Evolutionary conservation across 345 rosid genomes (phyloP).

Genomic region (Populus simonii): DNA sequence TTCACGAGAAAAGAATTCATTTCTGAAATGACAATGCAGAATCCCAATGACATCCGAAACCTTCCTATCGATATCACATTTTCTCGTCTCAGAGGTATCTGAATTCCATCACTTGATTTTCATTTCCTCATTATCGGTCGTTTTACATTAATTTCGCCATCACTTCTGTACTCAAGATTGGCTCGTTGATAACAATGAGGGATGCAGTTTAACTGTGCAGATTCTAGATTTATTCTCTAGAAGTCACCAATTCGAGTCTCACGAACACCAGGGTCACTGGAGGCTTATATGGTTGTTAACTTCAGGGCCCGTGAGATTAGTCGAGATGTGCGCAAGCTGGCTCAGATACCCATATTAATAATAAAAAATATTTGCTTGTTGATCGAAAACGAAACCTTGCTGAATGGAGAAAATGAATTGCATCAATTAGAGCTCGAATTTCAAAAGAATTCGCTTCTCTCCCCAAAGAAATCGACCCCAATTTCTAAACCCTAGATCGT

Average conservation of each 20-base stretch:
- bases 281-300: no score
- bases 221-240: no score
- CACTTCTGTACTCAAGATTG: constrained; percentile 52
- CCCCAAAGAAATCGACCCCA: constrained; percentile 80
- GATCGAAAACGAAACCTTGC: constrained; percentile 87
- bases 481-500: constrained; percentile 67
- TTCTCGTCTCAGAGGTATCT: constrained; percentile 83
- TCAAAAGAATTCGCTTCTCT: constrained; percentile 66
- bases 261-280: no score
- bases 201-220: no score
- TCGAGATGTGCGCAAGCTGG: no score
- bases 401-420: constrained; percentile 70
- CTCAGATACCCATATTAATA: no score
- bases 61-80: constrained; percentile 93
- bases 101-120: neutral
- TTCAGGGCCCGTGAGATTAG: no score
- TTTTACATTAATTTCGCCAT: neutral
- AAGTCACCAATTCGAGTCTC: no score
- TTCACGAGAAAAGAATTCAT: neutral
- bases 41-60: constrained; percentile 66
- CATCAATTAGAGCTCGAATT: constrained; percentile 61
- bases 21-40: constrained; percentile 42
- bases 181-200: no score
- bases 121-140: neutral
- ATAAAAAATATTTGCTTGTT: constrained; percentile 40